These are phyloP conservation scores for Hansenula sp. DNA, from an alignment of 1,139 yeast species.

Conservation along the genomic window DNA sequence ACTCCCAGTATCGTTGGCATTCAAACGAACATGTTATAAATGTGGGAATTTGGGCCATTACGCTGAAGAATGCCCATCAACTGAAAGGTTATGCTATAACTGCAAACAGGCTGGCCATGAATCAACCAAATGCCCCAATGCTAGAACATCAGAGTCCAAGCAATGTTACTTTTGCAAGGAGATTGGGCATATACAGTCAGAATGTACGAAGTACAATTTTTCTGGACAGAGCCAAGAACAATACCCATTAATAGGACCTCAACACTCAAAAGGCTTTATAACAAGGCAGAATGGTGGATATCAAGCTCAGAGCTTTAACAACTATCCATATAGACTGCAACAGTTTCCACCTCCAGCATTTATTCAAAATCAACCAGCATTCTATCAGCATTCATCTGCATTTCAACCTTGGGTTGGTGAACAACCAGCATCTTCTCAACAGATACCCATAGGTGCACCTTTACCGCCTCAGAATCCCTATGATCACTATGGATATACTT, in stretches of 20 bases:
- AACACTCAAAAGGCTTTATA: too few species aligned
- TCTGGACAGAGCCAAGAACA: neutral
- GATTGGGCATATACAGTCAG: slow-evolving; percentile 19
- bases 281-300: too few species aligned
- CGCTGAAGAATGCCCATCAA: slow-evolving; percentile 17
- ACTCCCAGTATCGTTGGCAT: slow-evolving; percentile 15
- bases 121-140: slow-evolving; percentile 15
- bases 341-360: too few species aligned
- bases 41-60: slow-evolving; percentile 21
- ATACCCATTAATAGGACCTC: neutral
- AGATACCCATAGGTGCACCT: neutral
- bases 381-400: neutral
- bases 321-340: too few species aligned
- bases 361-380: too few species aligned
- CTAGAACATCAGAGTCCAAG: slow-evolving; percentile 9
- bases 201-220: slow-evolving; percentile 12
- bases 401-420: neutral
- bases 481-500: neutral
- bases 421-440: neutral
- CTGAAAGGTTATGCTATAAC: slow-evolving; percentile 17
- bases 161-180: slow-evolving; percentile 20
- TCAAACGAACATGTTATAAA: slow-evolving; percentile 19
- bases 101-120: slow-evolving; percentile 20
- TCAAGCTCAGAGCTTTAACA: too few species aligned
- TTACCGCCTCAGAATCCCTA: neutral